A percentile compares a stretch with the other conserved stretches of the same genome.
phyloP scores from a whole-genome alignment of 2,329 filamentous ascomycete genomes.

The Penicillium hesseltinei region DNA sequence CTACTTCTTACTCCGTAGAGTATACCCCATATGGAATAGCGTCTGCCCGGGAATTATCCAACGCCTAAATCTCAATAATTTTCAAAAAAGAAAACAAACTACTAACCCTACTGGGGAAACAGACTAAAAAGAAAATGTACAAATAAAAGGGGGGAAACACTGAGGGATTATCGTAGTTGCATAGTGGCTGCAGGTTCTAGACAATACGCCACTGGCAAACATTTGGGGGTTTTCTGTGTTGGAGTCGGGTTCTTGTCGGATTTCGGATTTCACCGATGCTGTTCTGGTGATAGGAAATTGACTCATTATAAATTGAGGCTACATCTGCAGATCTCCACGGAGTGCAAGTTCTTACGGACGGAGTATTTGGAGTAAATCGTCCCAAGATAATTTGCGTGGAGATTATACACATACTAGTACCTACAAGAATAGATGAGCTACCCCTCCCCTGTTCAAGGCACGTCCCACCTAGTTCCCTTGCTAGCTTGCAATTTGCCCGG shows the following conservation, averaged over 20 bases:
- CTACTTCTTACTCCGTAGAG: neutral
- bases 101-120: neutral
- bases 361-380: neutral
- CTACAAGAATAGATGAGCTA: neutral
- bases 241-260: neutral
- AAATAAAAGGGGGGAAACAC: neutral
- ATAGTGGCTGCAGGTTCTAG: constrained; percentile 12
- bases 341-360: neutral
- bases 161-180: neutral
- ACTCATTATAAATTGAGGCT: neutral
- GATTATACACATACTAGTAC: neutral
- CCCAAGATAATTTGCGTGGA: neutral
- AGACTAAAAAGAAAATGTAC: neutral
- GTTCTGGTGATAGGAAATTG: neutral
- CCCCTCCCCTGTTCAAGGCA: neutral
- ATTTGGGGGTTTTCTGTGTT: neutral
- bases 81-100: neutral
- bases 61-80: neutral
- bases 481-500: constrained; percentile 1
- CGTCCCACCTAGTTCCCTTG: neutral
- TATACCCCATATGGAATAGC: neutral
- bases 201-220: constrained; percentile 7
- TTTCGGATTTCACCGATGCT: neutral
- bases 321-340: neutral
- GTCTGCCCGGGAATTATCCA: neutral